Evolutionary conservation across 78 protist species (phyloP), one percentile per base, ranked within the genome.

Genomic region (Polysphondylium violaceum): DNA sequence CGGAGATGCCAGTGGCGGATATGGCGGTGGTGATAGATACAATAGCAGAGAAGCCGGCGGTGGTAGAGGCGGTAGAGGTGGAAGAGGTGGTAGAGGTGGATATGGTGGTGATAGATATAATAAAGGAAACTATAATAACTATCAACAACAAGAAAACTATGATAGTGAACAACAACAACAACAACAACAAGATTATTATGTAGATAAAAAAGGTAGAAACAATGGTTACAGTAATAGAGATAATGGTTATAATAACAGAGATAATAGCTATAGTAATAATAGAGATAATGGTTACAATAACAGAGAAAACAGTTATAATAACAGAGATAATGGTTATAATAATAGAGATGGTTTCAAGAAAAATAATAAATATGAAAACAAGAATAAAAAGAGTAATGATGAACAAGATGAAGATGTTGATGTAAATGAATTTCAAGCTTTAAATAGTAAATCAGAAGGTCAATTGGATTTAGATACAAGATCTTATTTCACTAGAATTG

Each of bases 401-500:
- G 53, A 11, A 7, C 23, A 47, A 35, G 71, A 1, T 35, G 31
- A 44, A 2, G 21, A 29, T 36, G 23, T 12, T 60, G 38, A 60
- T 60, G 31, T 38, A 61, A 61, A 61, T 61, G 41, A 43, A 17
- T 17, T 3, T 60, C 7, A 55, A 19, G 23, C 17, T 17, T 8
- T 23, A 8, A 7, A 55, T 55, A 55, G 23, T 29, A 55, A 55
- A 63, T 63, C 71, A 23, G 51, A 33, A 3, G 11, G 23, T 8
- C 76, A 69, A 33, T 72, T 72, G 21, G 78, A 72, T 72, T 27
- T 36, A 36, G 78, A 72, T 50, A 72, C 78, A 25, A 72, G 78
- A 72, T 27, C 44, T 9, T 72, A 72, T 72, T 50, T 72, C 25
- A 72, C 51, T 16, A 72, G 63, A 72, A 72, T 72, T 27, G 60